Conservation (phyloP, 345 rosid genomes). For the Carallia pectinifolia region DNA sequence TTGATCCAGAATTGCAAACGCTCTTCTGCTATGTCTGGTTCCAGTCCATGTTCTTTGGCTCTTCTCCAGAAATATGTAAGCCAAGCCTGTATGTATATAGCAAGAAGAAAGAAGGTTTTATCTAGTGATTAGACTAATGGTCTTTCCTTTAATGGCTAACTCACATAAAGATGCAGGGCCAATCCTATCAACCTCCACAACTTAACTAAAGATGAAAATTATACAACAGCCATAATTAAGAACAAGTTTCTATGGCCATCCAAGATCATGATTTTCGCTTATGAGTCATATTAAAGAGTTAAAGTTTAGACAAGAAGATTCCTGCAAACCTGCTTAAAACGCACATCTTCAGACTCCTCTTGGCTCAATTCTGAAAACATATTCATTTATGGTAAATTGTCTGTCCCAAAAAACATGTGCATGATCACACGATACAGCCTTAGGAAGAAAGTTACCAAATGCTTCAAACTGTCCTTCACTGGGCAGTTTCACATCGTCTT, state of each 20-base stretch:
- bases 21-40: slow-evolving; percentile 76
- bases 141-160: not conserved
- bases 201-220: no score
- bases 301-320: not conserved
- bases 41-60: slow-evolving; percentile 63
- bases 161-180: no score
- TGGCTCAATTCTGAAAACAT: slow-evolving; percentile 61
- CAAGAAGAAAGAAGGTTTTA: not conserved
- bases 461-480: slow-evolving; percentile 67
- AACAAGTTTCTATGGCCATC: no score
- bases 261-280: no score
- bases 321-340: slow-evolving; percentile 69
- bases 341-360: slow-evolving; percentile 77
- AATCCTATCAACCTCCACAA: no score
- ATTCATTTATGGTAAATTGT: not conserved
- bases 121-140: not conserved
- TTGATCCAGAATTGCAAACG: slow-evolving; percentile 65
- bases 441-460: slow-evolving; percentile 43
- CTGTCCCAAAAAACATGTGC: no score
- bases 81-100: slow-evolving; percentile 62
- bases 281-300: no score
- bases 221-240: no score
- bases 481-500: slow-evolving; percentile 65
- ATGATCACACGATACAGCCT: not conserved
- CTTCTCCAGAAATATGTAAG: slow-evolving; percentile 83